Base-by-base conservation (phyloP, 2,329 filamentous ascomycete species). In the Colletotrichum limetticola region DNA sequence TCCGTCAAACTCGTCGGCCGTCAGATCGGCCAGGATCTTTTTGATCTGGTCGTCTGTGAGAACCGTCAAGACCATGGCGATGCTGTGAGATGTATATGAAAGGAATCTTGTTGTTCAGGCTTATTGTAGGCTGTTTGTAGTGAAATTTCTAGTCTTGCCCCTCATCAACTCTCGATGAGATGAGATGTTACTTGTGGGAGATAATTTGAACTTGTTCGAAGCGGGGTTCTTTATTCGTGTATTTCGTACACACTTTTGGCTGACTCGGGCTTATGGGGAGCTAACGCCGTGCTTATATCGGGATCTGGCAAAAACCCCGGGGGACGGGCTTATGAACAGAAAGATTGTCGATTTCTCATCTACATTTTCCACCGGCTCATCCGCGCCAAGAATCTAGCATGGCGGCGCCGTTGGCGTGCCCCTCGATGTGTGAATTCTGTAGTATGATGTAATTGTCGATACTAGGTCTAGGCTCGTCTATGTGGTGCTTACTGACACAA, bases 11-110 rank as follows among this genome's bases (percentile, higher is more conserved):
- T 92, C 89, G 2, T 87, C 85, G 3, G 79, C 74, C 0, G 81
- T 88, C 14, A 92, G 83, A 71, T 81, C 84, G 76, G 91, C 87
- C 52, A 92, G 83, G 42, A 92, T 80, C 11, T 78, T 76, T 75
- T 84, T 85, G 78, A 92, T 88, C 79, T 91, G 84, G 49, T 86
- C 82, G 76, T 92, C 89, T 7, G 86, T 88, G 58, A 92, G 85
- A 24, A 92, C 82, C 1, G 89, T 88, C 76, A 92, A 84, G 62
- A 88, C 82, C 89, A 91, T 91, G 68, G 62, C 46, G 53, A 37
- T 16, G 22, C 3, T 26, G 9, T 16, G 30, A 19, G 24, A 28
- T 16, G 30, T 24, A 30, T 42, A 9, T 63, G 12, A 46, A n/a
- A 28, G 4, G 12, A 14, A 3, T 12, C 57, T 52, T 14, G 7